These are phyloP conservation scores for Candida vartiovaarae DNA, from an alignment of 805 yeast genomes.

Conservation along the genomic window DNA sequence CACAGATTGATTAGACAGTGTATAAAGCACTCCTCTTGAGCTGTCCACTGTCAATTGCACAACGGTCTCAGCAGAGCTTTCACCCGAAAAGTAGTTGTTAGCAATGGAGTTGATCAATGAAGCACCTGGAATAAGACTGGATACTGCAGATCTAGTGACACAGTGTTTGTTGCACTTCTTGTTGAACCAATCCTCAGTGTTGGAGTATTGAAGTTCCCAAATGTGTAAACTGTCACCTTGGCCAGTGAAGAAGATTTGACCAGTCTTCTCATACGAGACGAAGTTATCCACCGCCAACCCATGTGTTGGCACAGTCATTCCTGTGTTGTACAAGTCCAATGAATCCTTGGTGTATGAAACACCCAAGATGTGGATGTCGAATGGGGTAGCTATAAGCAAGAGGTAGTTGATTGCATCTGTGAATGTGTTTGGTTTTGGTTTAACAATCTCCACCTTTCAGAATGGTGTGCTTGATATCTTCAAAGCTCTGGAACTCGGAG, in stretches of 20 bases:
- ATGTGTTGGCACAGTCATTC: constrained; percentile 69
- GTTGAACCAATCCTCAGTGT: constrained; percentile 79
- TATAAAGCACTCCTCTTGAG: constrained; percentile 68
- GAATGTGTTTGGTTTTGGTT: constrained; percentile 77
- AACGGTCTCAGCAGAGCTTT: constrained; percentile 39
- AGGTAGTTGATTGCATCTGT: constrained; percentile 68
- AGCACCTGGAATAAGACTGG: constrained; percentile 41
- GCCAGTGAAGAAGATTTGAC: constrained; percentile 83
- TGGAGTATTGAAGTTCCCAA: constrained; percentile 84
- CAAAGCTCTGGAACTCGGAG: constrained; percentile 71
- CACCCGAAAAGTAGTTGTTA: constrained; percentile 23
- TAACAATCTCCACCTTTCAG: constrained; percentile 71
- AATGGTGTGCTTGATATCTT: constrained; percentile 73
- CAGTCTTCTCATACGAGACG: constrained; percentile 50
- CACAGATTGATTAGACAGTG: constrained; percentile 76
- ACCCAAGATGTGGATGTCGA: constrained; percentile 71
- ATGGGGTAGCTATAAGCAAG: constrained; percentile 71
- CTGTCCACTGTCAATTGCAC: constrained; percentile 73
- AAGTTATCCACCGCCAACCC: constrained; percentile 70
- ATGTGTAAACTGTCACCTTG: constrained; percentile 67
- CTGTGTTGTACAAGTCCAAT: constrained; percentile 73
- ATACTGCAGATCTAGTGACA: constrained; percentile 59
- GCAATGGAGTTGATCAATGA: constrained; percentile 29
- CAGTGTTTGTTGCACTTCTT: constrained; percentile 80
- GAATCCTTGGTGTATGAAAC: constrained; percentile 48